Base-by-base conservation (phyloP, 352 stramenopile species). In the Phytophthora pinifolia region DNA sequence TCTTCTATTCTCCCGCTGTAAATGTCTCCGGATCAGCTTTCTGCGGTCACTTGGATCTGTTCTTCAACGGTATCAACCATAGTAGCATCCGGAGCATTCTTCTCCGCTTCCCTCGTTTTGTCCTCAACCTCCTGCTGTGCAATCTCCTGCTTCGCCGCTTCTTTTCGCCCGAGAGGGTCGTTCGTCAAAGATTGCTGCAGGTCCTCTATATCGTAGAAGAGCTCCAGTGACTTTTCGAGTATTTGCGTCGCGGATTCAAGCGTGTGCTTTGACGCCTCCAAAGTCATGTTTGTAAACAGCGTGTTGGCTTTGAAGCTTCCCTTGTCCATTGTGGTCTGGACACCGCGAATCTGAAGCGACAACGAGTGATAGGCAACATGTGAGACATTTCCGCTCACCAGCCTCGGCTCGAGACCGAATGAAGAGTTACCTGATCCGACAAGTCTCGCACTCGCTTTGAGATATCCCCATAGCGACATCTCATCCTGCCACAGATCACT, bases 401-500 rank as follows among this genome's bases (percentile, higher is more conserved):
- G 22, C 14, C n/a, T 29, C 20, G 7, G 13, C 7, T 9, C 14
- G 32, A 15, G 31, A 46, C 14, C 29, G 5, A 20, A 35, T 31
- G 20, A 6, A 9, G 12, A 2, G 38, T 38, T 52, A 92, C 74
- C 63, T 92, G 69, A 18, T 71, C 54, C 43, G 67, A 74, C n/a
- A 92, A 69, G 35, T 65, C 52, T 3, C 65, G 70, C 13, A 92
- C 47, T 46, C 75, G 75, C 3, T 66, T 65, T 4, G 70, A 56
- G 8, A 92, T 67, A 22, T 74, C 58, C 22, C 58, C 74, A 50
- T 87, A 90, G 31, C 72, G 60, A 47, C 82, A 92, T 54, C 79
- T 88, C 77, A 88, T 83, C 49, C 84, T 74, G 5, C 77, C 78
- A 39, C 82, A 92, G 14, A 92, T 71, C 25, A 74, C 64, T 29